phyloP scores from a whole-genome alignment of 345 rosid genomes.

The Hibiscus tridactylites region DNA sequence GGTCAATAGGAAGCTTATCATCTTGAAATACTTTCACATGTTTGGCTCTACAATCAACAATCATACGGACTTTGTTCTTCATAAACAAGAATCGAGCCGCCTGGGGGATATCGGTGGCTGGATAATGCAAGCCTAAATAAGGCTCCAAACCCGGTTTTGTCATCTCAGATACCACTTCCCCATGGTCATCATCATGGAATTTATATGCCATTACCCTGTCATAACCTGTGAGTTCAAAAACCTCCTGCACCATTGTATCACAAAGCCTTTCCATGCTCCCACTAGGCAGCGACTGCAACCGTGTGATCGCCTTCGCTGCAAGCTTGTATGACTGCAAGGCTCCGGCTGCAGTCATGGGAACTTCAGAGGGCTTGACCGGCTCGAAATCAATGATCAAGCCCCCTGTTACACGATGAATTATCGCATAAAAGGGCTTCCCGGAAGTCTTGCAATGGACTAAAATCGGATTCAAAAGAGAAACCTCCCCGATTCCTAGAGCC shows the following conservation, averaged over 20 bases:
- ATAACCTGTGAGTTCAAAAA: slow-evolving; percentile 89
- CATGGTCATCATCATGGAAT: slow-evolving; percentile 96
- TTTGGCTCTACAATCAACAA: slow-evolving; percentile 84
- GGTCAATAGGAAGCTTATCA: slow-evolving; percentile 71
- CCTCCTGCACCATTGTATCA: slow-evolving; percentile 89
- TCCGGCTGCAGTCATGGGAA: slow-evolving; percentile 95
- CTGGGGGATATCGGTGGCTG: slow-evolving; percentile 96
- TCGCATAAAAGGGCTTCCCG: slow-evolving; percentile 91
- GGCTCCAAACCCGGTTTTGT: slow-evolving; percentile 89
- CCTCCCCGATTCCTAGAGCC: slow-evolving; percentile 86
- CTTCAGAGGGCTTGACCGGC: slow-evolving; percentile 93
- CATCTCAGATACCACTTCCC: slow-evolving; percentile 84
- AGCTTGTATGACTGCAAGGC: slow-evolving; percentile 95
- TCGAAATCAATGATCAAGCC: slow-evolving; percentile 87
- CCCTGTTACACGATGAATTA: slow-evolving; percentile 81
- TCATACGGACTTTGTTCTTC: slow-evolving; percentile 96
- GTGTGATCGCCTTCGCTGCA: slow-evolving; percentile 88
- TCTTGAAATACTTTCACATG: slow-evolving; percentile 87
- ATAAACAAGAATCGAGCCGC: slow-evolving; percentile 88
- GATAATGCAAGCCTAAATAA: slow-evolving; percentile 90
- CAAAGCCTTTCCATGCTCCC: slow-evolving; percentile 90
- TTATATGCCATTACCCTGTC: slow-evolving; percentile 95
- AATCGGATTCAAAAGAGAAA: slow-evolving; percentile 85
- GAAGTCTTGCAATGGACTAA: slow-evolving; percentile 93
- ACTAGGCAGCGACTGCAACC: slow-evolving; percentile 79